Percentiles rank a stretch among this genome's conserved stretches.
These are phyloP conservation scores for Colletotrichum plurivorum DNA, from an alignment of 2,329 filamentous ascomycete species.

Conservation along the genomic window DNA sequence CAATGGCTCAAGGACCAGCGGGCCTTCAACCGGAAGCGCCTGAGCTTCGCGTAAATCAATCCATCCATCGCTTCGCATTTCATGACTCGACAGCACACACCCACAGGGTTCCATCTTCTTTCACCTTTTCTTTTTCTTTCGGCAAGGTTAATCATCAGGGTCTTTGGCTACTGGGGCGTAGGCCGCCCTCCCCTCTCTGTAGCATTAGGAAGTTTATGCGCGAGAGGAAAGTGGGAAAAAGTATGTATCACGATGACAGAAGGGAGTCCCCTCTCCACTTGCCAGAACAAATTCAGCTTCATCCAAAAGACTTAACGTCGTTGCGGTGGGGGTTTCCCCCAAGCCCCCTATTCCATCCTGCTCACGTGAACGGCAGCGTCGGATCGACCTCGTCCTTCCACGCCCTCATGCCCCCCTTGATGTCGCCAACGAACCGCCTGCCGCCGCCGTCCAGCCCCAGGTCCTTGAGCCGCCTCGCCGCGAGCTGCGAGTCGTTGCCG, in stretches of 20 bases:
- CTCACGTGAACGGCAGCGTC: constrained; percentile 66
- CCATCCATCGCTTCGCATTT: background rate
- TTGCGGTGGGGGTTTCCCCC: constrained; percentile 23
- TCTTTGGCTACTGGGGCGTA: constrained; percentile 33
- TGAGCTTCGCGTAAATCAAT: constrained; percentile 68
- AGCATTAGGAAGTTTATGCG: constrained; percentile 29
- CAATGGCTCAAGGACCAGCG: constrained; percentile 98
- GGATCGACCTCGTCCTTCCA: constrained; percentile 80
- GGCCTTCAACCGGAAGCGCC: constrained; percentile 94
- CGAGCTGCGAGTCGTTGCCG: constrained; percentile 85
- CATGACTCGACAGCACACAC: constrained; percentile 1
- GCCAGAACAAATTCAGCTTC: constrained; percentile 44
- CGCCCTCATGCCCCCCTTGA: constrained; percentile 78
- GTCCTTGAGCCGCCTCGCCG: constrained; percentile 75
- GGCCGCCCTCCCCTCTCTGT: constrained; percentile 32
- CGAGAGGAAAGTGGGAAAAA: constrained; percentile 15
- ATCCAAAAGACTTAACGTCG: background rate
- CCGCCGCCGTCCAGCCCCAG: constrained; percentile 67
- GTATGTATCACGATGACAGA: constrained; percentile 45
- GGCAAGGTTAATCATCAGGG: constrained; percentile 28
- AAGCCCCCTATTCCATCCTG: too few relatives aligned
- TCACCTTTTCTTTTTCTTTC: constrained; percentile 1
- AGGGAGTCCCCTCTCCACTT: constrained; percentile 39
- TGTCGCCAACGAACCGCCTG: constrained; percentile 75
- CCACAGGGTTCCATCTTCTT: constrained; percentile 18